Conservation (phyloP, 805 yeast species). For the Babjeviella inositovora region DNA sequence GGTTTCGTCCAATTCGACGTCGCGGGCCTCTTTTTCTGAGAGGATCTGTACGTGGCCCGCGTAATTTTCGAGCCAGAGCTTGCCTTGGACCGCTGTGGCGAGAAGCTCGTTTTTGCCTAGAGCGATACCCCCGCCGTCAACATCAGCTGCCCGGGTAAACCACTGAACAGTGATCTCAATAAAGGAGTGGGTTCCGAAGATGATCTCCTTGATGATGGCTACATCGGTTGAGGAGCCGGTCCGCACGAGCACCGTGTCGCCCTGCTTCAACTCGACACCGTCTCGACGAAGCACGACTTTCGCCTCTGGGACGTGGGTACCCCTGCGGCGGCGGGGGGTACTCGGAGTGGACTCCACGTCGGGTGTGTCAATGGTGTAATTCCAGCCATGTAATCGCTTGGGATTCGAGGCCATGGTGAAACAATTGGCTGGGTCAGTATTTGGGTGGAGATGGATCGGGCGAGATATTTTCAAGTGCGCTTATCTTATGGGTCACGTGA, state of each 20-base stretch:
- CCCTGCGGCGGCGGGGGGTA: no score
- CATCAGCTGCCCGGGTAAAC: constrained; percentile 25
- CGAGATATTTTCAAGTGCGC: no score
- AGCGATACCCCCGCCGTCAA: constrained; percentile 12
- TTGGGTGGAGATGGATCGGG: no score
- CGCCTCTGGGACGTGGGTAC: no score
- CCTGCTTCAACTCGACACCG: constrained; percentile 29
- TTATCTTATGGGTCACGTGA: no score
- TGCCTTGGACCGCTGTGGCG: constrained; percentile 31
- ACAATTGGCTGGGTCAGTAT: no score
- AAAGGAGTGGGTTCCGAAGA: constrained; percentile 28
- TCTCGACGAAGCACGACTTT: no score
- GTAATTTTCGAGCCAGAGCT: constrained; percentile 23
- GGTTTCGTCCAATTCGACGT: constrained; percentile 13
- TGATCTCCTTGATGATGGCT: constrained; percentile 33
- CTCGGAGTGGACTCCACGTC: no score
- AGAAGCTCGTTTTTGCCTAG: constrained; percentile 28
- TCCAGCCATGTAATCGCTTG: no score
- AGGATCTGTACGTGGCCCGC: constrained; percentile 25
- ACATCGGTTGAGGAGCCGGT: constrained; percentile 17
- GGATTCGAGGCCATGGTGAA: no score
- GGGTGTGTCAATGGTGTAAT: no score
- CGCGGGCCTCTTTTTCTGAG: constrained; percentile 14
- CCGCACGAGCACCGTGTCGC: constrained; percentile 31
- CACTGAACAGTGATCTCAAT: constrained; percentile 31